Evolutionary conservation across 148 eudicot species (phyloP), one percentile per base, ranked within the genome.

Genomic region (Silene uniflora): DNA sequence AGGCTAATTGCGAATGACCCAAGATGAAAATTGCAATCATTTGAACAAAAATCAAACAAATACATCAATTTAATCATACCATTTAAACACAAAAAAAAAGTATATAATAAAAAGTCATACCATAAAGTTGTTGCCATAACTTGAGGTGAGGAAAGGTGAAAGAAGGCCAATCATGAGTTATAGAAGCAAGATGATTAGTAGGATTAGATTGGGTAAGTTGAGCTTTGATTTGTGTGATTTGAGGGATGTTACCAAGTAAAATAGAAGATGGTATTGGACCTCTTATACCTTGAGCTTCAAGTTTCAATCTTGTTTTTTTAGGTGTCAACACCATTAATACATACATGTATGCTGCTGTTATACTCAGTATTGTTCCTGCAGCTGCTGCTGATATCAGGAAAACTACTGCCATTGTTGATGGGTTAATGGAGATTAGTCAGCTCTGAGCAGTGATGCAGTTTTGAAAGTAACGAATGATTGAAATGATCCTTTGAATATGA

Each of bases 111-210:
- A 35, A 1, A 55, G 61, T 56, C 24, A 63, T 83, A 88, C 91
- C 91, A 66, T 86, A 86, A 44, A 75, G 68, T 18, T 69, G 66
- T 71, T 74, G 71, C 89, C 91, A 88, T n/a, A 76, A 76, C 25
- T 75, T 44, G 16, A 88, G 77, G 75, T 86, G 85, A 47, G 88
- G 84, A 73, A 88, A 85, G 3, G 85, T 74, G 6, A 8, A 11
- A 60, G 84, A 55, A 68, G 83, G 52, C 91, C 91, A 88, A 56
- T 82, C 78, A 78, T 86, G 88, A 73, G 68, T 55, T 13, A 81
- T 4, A 35, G 23, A 24, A 64, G 0, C 25, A 79, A 10, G 14
- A 42, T 19, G 56, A 59, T 69, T 29, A 68, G 4, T 24, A 49
- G 65, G 7, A n/a, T 17, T 3, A 3, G 55, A 4, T 23, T 14